Evolutionary conservation across 495 filamentous ascomycete genomes (phyloP), one percentile per base, ranked within the genome.

Genomic region (Penicillium manginii): DNA sequence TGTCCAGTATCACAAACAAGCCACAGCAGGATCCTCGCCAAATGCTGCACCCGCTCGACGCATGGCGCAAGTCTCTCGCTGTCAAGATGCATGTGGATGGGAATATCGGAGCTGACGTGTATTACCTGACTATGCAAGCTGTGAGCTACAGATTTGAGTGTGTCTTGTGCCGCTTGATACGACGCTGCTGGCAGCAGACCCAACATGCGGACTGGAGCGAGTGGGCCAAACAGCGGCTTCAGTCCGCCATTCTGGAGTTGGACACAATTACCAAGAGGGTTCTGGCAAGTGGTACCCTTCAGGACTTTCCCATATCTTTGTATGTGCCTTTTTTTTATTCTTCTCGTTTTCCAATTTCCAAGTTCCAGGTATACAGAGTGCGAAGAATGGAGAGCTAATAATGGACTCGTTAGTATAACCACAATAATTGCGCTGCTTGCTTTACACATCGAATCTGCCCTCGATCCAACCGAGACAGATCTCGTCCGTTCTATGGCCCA

Each of bases 261-360:
- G 46, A 49, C 9, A 49, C 46, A 18, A 49, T 49, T 23, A 26
- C 46, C 21, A 49, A 49, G 21, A 49, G 46, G 21, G 46, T 49
- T 2, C 22, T 49, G 22, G 9, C 46, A 15, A 23, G 46, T 49
- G 46, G 46, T 1, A 49, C 21, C 10, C 46, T 49, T 11, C 46
- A 23, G 21, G 18, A 26, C 21, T 49, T 49, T 31, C 46, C 46
- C 9, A 49, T 49, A 49, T 49, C 46, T 23, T 49, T 49, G 46
- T 49, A 49, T 15, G 46, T 31, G 46, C 18, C 7, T 12, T 46
- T 14, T 12, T 29, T 14, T 14, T 2, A 29, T n/a, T 21, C 22
- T 49, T 14, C 35, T 3, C 35, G 7, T 35, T 9, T 15, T 9
- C 17, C 17, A 22, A 21, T 29, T 8, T 8, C 26, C 26, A 29